These are phyloP conservation scores for Sporodiniella umbellata DNA, from an alignment of 371 early-diverging fungal genomes.

Conservation along the genomic window DNA sequence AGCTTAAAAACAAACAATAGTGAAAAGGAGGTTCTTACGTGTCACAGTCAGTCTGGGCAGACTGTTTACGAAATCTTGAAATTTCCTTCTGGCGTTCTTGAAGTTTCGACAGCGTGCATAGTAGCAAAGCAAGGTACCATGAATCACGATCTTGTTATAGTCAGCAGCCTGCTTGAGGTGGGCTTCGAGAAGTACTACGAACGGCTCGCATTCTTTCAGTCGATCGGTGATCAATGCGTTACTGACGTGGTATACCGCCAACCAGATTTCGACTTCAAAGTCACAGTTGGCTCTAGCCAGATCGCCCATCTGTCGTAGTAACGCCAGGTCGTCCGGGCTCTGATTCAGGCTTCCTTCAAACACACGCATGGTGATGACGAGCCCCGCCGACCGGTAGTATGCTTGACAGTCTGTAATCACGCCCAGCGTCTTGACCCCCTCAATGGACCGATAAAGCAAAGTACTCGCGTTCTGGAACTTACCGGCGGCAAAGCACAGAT, in stretches of 20 bases:
- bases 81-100: constrained; percentile 25
- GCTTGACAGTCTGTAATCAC: constrained; percentile 53
- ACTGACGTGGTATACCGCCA: constrained; percentile 38
- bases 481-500: constrained; percentile 53
- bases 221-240: constrained; percentile 35
- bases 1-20: too few species aligned
- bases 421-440: constrained; percentile 46
- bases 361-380: constrained; percentile 49
- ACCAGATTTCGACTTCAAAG: constrained; percentile 45
- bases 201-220: constrained; percentile 35
- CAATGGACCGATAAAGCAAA: constrained; percentile 42
- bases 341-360: constrained; percentile 52
- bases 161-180: constrained; percentile 30
- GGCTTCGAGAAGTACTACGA: constrained; percentile 33
- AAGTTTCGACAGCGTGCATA: constrained; percentile 34
- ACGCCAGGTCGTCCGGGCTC: constrained; percentile 38
- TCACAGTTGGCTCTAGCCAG: constrained; percentile 45
- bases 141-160: constrained; percentile 43
- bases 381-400: constrained; percentile 52
- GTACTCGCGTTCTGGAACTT: constrained; percentile 40
- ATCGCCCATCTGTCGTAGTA: constrained; percentile 46
- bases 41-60: constrained; percentile 38
- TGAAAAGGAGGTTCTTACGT: too few species aligned
- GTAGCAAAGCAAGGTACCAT: constrained; percentile 37
- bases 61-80: constrained; percentile 18